Conservation (phyloP, 768 basidiomycete genomes). For the Boletales sp. region DNA sequence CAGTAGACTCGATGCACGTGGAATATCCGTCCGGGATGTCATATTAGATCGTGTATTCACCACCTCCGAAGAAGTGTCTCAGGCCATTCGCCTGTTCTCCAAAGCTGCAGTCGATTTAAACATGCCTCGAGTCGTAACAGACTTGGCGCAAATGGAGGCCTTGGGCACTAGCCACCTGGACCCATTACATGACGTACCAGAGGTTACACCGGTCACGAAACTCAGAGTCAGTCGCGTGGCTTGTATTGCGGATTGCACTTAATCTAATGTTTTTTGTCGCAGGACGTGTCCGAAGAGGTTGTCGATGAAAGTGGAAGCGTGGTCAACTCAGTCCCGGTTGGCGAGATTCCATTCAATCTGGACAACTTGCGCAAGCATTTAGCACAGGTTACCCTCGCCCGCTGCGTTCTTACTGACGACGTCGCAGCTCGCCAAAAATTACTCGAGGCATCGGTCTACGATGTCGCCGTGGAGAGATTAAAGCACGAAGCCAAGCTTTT, state of each 20-base stretch:
- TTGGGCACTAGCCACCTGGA: conserved; percentile 41
- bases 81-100: conserved; percentile 55
- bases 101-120: conserved; percentile 57
- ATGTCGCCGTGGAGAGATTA: conserved; percentile 71
- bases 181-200: conserved; percentile 51
- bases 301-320: conserved; percentile 18
- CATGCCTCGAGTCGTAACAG: conserved; percentile 45
- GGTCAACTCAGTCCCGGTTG: conserved; percentile 15
- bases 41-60: conserved; percentile 56
- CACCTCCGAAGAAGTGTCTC: conserved; percentile 51
- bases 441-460: conserved; percentile 83
- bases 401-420: conserved; percentile 62
- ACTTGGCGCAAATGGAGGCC: conserved; percentile 53
- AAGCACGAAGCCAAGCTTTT: conserved; percentile 60
- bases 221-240: conserved; percentile 33
- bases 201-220: conserved; percentile 57
- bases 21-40: conserved; percentile 48
- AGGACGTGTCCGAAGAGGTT: conserved; percentile 18
- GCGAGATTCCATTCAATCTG: conserved; percentile 72
- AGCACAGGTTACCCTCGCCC: conserved; percentile 56
- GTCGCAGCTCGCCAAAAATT: conserved; percentile 72
- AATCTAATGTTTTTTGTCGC: neutral
- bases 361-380: conserved; percentile 68
- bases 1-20: conserved; percentile 42
- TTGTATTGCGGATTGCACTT: neutral